Evolutionary conservation across 2,329 filamentous ascomycete species (phyloP).

Genomic region (Sporothrix euskadiensis): DNA sequence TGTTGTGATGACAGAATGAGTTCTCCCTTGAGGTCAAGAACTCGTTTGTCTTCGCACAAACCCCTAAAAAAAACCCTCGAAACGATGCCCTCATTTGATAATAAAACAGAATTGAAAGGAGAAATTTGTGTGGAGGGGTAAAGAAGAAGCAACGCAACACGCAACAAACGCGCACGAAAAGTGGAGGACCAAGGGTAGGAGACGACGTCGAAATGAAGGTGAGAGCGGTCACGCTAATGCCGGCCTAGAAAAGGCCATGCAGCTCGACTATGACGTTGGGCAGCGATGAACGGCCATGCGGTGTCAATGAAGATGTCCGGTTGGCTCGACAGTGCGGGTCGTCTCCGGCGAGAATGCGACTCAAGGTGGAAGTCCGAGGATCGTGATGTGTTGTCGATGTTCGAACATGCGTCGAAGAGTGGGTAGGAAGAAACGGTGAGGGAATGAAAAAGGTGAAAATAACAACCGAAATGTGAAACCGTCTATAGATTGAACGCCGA

Average conservation of each 20-base stretch:
- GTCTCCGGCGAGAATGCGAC: slow-evolving; percentile 9
- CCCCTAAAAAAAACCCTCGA: not conserved
- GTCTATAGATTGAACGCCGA: slow-evolving; percentile 31
- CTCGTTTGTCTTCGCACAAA: not conserved
- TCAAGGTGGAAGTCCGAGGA: not conserved
- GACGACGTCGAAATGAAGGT: slow-evolving; percentile 19
- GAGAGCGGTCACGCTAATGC: slow-evolving; percentile 23
- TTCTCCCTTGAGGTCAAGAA: not conserved
- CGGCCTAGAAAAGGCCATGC: slow-evolving; percentile 19
- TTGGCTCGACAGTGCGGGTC: slow-evolving; percentile 5
- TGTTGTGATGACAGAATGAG: not conserved
- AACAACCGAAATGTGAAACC: slow-evolving; percentile 21
- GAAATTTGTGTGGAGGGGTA: not conserved
- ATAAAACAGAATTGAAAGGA: slow-evolving; percentile 6
- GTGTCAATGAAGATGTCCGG: not conserved
- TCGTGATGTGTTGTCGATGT: slow-evolving; percentile 25
- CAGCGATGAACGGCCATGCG: slow-evolving; percentile 19
- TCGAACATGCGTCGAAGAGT: not conserved
- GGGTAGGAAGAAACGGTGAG: not conserved
- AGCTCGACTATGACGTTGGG: slow-evolving; percentile 28
- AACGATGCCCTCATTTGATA: slow-evolving; percentile 19
- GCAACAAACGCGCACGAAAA: not conserved
- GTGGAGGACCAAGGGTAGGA: not conserved
- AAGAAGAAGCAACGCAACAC: not conserved
- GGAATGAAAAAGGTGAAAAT: not conserved